Conservation (phyloP, 164 flowering plant species). For the Taxillus chinensis region DNA sequence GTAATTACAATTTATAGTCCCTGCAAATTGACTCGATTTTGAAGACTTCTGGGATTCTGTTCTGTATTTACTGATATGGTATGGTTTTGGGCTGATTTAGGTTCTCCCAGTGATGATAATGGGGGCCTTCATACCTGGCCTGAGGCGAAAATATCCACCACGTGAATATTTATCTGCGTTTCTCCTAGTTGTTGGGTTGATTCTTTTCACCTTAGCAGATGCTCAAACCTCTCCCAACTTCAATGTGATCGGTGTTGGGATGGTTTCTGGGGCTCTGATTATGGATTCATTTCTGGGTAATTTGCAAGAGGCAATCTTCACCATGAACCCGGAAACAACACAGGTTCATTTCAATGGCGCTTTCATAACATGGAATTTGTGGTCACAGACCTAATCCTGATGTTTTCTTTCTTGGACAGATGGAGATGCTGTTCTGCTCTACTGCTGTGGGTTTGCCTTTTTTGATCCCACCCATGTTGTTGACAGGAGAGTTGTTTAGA, state of each 20-base stretch:
- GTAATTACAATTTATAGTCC: constrained; percentile 18
- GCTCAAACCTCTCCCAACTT: constrained; percentile 71
- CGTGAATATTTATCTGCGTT: constrained; percentile 61
- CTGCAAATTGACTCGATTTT: background rate
- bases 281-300: constrained; percentile 87
- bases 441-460: constrained; percentile 85
- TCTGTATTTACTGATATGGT: background rate
- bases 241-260: constrained; percentile 58
- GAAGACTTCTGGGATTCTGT: background rate
- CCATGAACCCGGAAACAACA: constrained; percentile 76
- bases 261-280: constrained; percentile 67
- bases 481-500: constrained; percentile 75
- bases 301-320: constrained; percentile 86
- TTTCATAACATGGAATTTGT: background rate
- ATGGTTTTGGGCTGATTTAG: constrained; percentile 15
- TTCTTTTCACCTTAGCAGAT: constrained; percentile 70
- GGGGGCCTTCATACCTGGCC: constrained; percentile 78
- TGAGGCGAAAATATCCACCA: constrained; percentile 55
- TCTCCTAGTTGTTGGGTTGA: constrained; percentile 60
- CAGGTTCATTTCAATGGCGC: constrained; percentile 37
- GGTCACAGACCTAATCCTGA: background rate
- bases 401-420: constrained; percentile 27
- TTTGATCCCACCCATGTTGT: constrained; percentile 86
- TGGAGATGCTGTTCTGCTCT: constrained; percentile 97
- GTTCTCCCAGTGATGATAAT: constrained; percentile 78